These are phyloP conservation scores for Aspergillus pseudoviridinutans DNA, from an alignment of 2,329 filamentous ascomycete genomes.

Conservation along the genomic window DNA sequence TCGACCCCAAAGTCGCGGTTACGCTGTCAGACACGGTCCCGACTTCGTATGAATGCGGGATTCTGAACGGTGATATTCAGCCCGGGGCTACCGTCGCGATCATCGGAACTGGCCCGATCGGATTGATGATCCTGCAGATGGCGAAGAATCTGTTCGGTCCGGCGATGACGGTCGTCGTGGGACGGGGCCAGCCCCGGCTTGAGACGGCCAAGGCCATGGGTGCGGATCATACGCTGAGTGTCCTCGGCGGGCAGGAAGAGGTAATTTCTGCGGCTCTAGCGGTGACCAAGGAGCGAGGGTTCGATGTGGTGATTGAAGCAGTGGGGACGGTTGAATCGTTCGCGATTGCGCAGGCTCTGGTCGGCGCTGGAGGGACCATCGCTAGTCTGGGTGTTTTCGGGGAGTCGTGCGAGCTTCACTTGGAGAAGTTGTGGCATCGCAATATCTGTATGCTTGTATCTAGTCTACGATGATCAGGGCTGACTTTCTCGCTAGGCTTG, in stretches of 20 bases:
- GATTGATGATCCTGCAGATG: constrained; percentile 48
- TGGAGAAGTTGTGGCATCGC: constrained; percentile 50
- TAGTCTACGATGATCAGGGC: background rate
- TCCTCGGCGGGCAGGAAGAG: constrained; percentile 28
- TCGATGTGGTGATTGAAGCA: constrained; percentile 54
- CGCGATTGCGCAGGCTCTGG: constrained; percentile 47
- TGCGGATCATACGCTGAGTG: constrained; percentile 42
- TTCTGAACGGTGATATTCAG: constrained; percentile 47
- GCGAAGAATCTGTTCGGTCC: constrained; percentile 50
- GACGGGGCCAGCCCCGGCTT: constrained; percentile 46
- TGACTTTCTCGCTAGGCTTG: background rate
- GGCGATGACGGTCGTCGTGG: constrained; percentile 46
- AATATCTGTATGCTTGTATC: constrained; percentile 42
- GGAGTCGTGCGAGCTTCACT: constrained; percentile 44
- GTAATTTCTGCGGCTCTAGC: constrained; percentile 27
- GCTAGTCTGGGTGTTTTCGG: constrained; percentile 56
- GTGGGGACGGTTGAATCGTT: constrained; percentile 52
- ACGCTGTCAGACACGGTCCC: constrained; percentile 51
- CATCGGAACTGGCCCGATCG: constrained; percentile 52
- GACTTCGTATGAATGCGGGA: constrained; percentile 50
- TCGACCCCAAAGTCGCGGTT: constrained; percentile 31
- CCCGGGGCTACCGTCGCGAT: constrained; percentile 50
- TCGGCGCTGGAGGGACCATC: constrained; percentile 49
- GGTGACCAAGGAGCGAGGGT: constrained; percentile 48
- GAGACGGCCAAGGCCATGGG: constrained; percentile 46